Conservation (phyloP, 1,284 basidiomycete genomes). For the Dichomitus squalens region DNA sequence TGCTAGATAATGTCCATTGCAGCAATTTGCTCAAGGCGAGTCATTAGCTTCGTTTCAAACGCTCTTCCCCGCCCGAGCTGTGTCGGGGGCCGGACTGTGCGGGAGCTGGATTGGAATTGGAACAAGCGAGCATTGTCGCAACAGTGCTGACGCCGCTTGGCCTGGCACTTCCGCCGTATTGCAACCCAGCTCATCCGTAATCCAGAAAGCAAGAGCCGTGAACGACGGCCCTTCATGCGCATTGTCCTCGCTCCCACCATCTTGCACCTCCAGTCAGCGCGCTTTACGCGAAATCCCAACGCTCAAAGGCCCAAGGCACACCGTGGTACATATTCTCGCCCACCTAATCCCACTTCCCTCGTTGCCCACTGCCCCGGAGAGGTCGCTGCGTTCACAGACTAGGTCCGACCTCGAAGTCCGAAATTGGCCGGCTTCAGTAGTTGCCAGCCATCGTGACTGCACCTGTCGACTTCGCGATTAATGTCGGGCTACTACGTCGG, state of each 20-base stretch:
- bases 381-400: conserved; percentile 23
- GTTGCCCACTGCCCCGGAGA: background rate
- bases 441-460: background rate
- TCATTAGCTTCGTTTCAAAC: background rate
- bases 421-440: background rate
- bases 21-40: background rate
- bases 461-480: conserved; percentile 3
- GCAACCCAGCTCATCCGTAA: no score
- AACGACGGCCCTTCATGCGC: conserved; percentile 11
- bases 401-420: background rate
- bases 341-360: background rate
- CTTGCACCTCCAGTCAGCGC: conserved; percentile 1
- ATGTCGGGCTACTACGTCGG: background rate
- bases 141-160: background rate
- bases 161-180: background rate
- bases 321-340: conserved; percentile 8
- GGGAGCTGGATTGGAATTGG: background rate
- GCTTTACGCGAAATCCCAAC: background rate
- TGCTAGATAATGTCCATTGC: background rate
- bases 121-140: conserved; percentile 8
- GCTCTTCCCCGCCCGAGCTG: background rate
- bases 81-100: background rate
- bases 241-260: conserved; percentile 12
- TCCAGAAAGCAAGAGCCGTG: conserved; percentile 2
- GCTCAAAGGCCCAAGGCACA: conserved; percentile 1